Evolutionary conservation across 2,329 filamentous ascomycete genomes (phyloP).

Genomic region (Fusarium austroafricanum): DNA sequence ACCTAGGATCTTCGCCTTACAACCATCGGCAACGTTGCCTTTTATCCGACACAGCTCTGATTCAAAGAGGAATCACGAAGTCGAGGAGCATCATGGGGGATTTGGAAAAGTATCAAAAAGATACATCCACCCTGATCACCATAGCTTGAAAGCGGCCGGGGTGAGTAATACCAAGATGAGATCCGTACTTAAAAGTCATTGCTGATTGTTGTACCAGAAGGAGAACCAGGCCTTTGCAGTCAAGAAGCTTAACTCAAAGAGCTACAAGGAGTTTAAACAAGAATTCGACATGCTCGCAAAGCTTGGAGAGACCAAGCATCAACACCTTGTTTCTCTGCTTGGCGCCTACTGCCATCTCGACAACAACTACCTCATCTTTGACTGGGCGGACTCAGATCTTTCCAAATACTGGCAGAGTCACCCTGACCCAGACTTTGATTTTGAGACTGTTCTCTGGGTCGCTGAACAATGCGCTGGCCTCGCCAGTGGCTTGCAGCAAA

Average conservation of each 20-base stretch:
- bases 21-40: no score
- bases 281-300: conserved; percentile 7
- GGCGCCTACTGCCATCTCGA: not conserved
- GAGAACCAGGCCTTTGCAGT: no score
- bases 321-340: not conserved
- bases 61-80: no score
- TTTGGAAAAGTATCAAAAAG: no score
- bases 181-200: no score
- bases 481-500: conserved; percentile 2
- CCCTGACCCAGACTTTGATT: not conserved
- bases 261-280: not conserved
- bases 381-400: conserved; percentile 10
- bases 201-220: no score
- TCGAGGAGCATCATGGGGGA: no score
- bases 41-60: no score
- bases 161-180: no score
- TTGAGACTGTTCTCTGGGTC: not conserved
- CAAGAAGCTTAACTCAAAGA: conserved; percentile 5
- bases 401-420: not conserved
- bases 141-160: no score
- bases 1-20: no score
- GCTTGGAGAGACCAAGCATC: not conserved
- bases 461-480: conserved; percentile 3
- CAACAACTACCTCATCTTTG: conserved; percentile 12
- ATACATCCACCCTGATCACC: no score